These are phyloP conservation scores for Tuber magnatum DNA, from an alignment of 495 filamentous ascomycete genomes.

Conservation along the genomic window DNA sequence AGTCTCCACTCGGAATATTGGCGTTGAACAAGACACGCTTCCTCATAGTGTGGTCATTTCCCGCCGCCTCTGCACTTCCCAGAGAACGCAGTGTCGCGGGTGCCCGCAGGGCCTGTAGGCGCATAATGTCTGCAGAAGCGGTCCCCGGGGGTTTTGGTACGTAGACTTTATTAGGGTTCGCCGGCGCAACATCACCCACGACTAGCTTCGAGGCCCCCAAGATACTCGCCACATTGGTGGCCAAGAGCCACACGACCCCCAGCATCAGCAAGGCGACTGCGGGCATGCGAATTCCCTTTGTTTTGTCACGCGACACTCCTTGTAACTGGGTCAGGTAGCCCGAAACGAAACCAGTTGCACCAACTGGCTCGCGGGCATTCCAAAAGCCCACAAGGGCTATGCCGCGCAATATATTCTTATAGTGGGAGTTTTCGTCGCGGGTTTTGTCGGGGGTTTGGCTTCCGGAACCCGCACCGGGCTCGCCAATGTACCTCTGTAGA, in stretches of 20 bases:
- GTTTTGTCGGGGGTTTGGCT: too few relatives aligned
- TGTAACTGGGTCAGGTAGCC: neutral
- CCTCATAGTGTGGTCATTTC: neutral
- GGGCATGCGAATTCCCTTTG: too few relatives aligned
- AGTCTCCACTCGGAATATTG: neutral
- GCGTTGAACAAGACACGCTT: neutral
- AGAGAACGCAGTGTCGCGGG: neutral
- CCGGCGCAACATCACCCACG: neutral
- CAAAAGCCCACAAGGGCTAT: neutral
- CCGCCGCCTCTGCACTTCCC: neutral
- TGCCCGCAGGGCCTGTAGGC: neutral
- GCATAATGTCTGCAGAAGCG: neutral
- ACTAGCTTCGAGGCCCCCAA: neutral
- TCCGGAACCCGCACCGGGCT: too few relatives aligned
- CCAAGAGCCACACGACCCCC: neutral
- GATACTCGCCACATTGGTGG: neutral
- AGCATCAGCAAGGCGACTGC: neutral
- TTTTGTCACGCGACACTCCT: too few relatives aligned
- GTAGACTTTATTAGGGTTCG: neutral
- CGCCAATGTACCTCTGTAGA: too few relatives aligned
- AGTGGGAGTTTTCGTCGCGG: too few relatives aligned
- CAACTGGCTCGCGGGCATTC: conserved; percentile 1
- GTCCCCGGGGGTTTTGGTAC: neutral
- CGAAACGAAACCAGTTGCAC: neutral
- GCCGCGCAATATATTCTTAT: neutral